phyloP scores from a whole-genome alignment of 1,284 basidiomycete species.

The Apiotrichum sp. region DNA sequence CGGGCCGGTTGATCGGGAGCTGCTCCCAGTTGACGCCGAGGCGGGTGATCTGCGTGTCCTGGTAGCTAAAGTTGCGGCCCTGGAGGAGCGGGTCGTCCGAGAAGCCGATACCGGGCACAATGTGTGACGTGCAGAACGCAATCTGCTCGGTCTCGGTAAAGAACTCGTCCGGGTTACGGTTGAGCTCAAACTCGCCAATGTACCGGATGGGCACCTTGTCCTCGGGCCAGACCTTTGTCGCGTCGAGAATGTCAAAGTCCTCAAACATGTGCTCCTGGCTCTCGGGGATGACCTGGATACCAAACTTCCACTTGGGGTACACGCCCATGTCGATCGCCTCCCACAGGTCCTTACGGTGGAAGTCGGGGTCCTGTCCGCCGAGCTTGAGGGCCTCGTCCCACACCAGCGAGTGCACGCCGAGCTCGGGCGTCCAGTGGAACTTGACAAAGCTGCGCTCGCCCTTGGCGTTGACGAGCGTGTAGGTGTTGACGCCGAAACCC shows the following conservation, averaged over 20 bases:
- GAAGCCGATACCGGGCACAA: slow-evolving; percentile 74
- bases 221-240: slow-evolving; percentile 76
- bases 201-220: slow-evolving; percentile 66
- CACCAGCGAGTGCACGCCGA: slow-evolving; percentile 66
- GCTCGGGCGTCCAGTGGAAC: slow-evolving; percentile 71
- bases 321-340: slow-evolving; percentile 59
- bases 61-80: slow-evolving; percentile 75
- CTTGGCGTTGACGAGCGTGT: slow-evolving; percentile 54
- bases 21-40: slow-evolving; percentile 56
- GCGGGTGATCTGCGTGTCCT: slow-evolving; percentile 68
- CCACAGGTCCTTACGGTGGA: slow-evolving; percentile 70
- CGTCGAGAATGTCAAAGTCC: slow-evolving; percentile 58
- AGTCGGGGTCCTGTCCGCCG: slow-evolving; percentile 61
- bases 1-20: slow-evolving; percentile 72
- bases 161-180: slow-evolving; percentile 58
- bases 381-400: slow-evolving; percentile 85
- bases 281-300: slow-evolving; percentile 65
- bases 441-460: slow-evolving; percentile 72
- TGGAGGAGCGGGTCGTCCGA: slow-evolving; percentile 76
- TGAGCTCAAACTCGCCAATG: slow-evolving; percentile 67
- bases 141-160: slow-evolving; percentile 75
- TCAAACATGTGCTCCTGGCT: slow-evolving; percentile 64
- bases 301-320: slow-evolving; percentile 68
- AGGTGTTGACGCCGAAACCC: slow-evolving; percentile 56
- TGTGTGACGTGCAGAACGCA: slow-evolving; percentile 73